Conservation (phyloP, 768 basidiomycete species). For the Hemileccinum impolitum region DNA sequence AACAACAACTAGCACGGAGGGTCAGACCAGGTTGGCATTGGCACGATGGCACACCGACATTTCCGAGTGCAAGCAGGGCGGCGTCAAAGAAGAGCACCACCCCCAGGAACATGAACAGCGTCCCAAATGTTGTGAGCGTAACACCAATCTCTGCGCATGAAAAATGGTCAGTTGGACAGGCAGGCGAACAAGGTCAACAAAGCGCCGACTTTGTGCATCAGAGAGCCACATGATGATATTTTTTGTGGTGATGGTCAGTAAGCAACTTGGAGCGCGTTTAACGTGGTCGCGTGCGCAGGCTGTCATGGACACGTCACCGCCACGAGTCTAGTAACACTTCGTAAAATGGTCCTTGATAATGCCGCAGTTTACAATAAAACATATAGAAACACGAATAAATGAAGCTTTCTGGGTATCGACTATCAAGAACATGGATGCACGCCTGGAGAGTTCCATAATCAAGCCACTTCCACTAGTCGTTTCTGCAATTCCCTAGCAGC, state of each 20-base stretch:
- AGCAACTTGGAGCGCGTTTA: neutral
- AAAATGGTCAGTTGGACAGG: neutral
- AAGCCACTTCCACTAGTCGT: slow-evolving; percentile 9
- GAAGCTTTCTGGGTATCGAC: slow-evolving; percentile 24
- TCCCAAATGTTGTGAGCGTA: slow-evolving; percentile 93
- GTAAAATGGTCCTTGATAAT: slow-evolving; percentile 14
- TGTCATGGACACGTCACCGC: slow-evolving; percentile 23
- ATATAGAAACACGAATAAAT: slow-evolving; percentile 27
- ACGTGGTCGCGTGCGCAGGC: neutral
- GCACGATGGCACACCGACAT: slow-evolving; percentile 51
- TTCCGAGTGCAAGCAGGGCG: slow-evolving; percentile 92
- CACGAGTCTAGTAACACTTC: slow-evolving; percentile 6
- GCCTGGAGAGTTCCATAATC: neutral
- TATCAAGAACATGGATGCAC: too few species aligned
- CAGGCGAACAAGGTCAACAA: neutral
- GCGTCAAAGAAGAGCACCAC: slow-evolving; percentile 97
- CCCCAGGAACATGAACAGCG: slow-evolving; percentile 93
- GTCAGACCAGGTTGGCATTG: neutral
- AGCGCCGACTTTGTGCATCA: slow-evolving; percentile 45
- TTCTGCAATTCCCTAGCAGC: slow-evolving; percentile 46
- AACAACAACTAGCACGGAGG: slow-evolving; percentile 67
- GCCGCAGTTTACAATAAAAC: slow-evolving; percentile 25
- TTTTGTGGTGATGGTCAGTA: slow-evolving; percentile 4
- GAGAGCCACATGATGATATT: slow-evolving; percentile 45
- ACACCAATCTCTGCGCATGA: slow-evolving; percentile 84